These are phyloP conservation scores for Biscogniauxia sp. DNA, from an alignment of 2,329 filamentous ascomycete species.

Conservation along the genomic window DNA sequence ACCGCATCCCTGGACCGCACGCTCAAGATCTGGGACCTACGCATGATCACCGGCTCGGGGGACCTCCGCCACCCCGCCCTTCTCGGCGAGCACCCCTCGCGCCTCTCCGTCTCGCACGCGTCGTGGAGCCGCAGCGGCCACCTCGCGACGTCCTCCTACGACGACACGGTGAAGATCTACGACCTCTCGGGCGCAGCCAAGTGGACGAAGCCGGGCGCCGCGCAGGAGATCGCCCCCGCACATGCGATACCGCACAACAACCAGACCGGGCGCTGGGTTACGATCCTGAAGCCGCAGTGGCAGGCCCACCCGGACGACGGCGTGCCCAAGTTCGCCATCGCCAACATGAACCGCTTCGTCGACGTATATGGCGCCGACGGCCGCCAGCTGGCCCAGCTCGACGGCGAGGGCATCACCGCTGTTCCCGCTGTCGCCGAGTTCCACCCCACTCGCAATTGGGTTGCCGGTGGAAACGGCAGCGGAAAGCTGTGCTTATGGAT, in stretches of 20 bases:
- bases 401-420: conserved; percentile 86
- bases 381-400: conserved; percentile 83
- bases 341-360: conserved; percentile 97
- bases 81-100: conserved; percentile 77
- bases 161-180: conserved; percentile 93
- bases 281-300: conserved; percentile 81
- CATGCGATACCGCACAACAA: conserved; percentile 82
- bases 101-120: conserved; percentile 86
- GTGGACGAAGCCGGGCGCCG: conserved; percentile 54
- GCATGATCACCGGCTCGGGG: conserved; percentile 62
- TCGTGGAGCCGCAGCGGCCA: conserved; percentile 84
- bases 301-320: conserved; percentile 74
- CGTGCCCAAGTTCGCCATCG: conserved; percentile 85
- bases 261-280: conserved; percentile 93
- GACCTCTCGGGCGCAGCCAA: conserved; percentile 63
- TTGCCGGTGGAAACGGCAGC: conserved; percentile 85
- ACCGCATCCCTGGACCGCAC: conserved; percentile 89
- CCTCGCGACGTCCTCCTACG: conserved; percentile 88
- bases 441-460: conserved; percentile 85
- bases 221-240: conserved; percentile 65
- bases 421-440: conserved; percentile 92
- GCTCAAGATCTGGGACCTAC: conserved; percentile 87
- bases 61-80: conserved; percentile 62
- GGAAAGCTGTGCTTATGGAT: conserved; percentile 93
- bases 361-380: conserved; percentile 83